Base-by-base conservation (phyloP, 345 rosid genomes). In the Acer saccharum region DNA sequence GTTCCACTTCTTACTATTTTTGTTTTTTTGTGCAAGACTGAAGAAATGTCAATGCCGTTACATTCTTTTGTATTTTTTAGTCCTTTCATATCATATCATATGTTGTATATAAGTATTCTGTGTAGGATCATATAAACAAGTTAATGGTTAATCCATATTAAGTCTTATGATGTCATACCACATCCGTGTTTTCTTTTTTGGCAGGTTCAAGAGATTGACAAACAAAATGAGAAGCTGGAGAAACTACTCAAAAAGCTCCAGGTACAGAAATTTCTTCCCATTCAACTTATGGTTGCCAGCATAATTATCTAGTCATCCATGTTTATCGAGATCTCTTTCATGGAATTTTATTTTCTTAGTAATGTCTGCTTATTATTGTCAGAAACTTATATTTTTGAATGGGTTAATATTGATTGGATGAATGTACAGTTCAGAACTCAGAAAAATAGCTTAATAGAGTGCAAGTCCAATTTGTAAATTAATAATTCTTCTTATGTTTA, bases 131-230 rank as follows among this genome's bases (percentile, higher is more conserved):
- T 46, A 64, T 46, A 64, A 62, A 29, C 35, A 74, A 63, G 10
- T 46, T 25, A 4, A 46, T 18, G 27, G 46, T 2, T 52, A 41
- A 67, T 18, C 48, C 13, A 39, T 52, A 71, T 65, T 73, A 18
- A 52, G 12, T 72, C 52, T 64, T 48, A 1, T 75, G 21, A n/a
- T 62, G 52, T 57, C 50, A 27, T 63, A 12, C 13, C n/a, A 20
- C n/a, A 21, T 66, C 41, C 16, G 11, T 54, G 18, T 20, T 20
- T 43, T 54, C 13, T 25, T 70, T 29, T 80, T 79, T 68, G 57
- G 60, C 83, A 96, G 99, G 93, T 96, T 80, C 91, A 92, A 82
- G 98, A 92, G 43, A 91, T 96, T 64, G 98, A 96, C 52, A 91
- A 87, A 84, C 95, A 90, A 87, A 84, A 87, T 74, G 97, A 88